phyloP scores from a whole-genome alignment of 257 asterid species.

The Fraxinus anomala region DNA sequence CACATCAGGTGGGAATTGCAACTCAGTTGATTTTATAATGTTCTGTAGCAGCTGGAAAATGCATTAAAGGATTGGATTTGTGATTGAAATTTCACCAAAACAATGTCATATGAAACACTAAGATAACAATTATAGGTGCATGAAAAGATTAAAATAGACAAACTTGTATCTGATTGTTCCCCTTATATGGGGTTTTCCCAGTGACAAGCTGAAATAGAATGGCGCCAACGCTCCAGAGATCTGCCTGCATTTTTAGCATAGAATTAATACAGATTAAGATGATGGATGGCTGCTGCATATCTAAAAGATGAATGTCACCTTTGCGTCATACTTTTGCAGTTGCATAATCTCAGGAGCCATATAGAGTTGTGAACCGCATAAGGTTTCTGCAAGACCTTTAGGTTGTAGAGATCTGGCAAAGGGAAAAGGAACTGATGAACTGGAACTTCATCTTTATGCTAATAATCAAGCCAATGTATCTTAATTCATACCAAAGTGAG shows the following conservation, averaged over 20 bases:
- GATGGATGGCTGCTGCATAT: slow-evolving; percentile 15
- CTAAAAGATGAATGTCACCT: slow-evolving; percentile 50
- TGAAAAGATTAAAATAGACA: slow-evolving; percentile 6
- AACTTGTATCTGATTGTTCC: slow-evolving; percentile 71
- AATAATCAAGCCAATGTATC: slow-evolving; percentile 12
- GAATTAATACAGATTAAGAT: slow-evolving; percentile 33
- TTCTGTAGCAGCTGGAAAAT: slow-evolving; percentile 76
- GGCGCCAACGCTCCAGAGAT: slow-evolving; percentile 95
- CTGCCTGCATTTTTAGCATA: slow-evolving; percentile 67
- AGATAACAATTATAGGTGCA: slow-evolving; percentile 14
- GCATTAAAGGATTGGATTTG: slow-evolving; percentile 22
- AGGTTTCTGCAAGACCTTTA: slow-evolving; percentile 77
- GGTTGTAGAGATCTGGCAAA: slow-evolving; percentile 73
- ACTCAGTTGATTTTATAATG: slow-evolving; percentile 69
- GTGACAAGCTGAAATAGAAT: slow-evolving; percentile 83
- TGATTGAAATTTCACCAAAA: slow-evolving; percentile 19
- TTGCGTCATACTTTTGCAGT: slow-evolving; percentile 78
- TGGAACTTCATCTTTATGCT: slow-evolving; percentile 15
- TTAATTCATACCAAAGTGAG: background rate
- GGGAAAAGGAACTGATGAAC: slow-evolving; percentile 22
- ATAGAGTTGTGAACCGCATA: slow-evolving; percentile 91
- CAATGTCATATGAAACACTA: slow-evolving; percentile 6
- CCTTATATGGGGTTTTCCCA: slow-evolving; percentile 83
- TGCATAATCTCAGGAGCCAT: slow-evolving; percentile 98
- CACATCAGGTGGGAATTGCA: slow-evolving; percentile 72